Evolutionary conservation across 805 yeast genomes (phyloP), one percentile per base, ranked within the genome.

Genomic region (Ogataea paradorogensis): DNA sequence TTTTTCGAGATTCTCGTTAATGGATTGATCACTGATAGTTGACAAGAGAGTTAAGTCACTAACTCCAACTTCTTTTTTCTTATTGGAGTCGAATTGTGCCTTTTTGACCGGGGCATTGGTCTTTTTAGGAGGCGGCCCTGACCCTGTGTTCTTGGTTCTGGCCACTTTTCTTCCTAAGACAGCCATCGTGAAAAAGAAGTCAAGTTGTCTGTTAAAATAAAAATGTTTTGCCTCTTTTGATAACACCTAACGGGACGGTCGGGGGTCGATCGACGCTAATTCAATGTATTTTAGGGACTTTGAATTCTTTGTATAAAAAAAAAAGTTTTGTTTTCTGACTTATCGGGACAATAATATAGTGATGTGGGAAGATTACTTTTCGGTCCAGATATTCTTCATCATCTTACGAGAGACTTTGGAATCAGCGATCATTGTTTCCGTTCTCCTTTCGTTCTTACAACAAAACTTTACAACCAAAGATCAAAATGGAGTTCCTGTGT

Each of bases 1-100:
- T 59, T 88, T 87, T 57, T 87, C 78, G 50, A 93, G 69, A 63
- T 93, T 93, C 14, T 90, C 95, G 58, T 89, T 88, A 68, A 93
- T 93, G 29, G 95, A 74, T 43, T 88, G 95, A 61, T 93, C 97
- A 31, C 93, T 74, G 55, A 93, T 91, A 45, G 83, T 84, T 20
- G 95, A 82, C 46, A 93, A 71, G 38, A 93, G 67, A 1, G 99
- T 93, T 56, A 93, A 71, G 64, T 93, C 99, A 30, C 95, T 83
- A 7, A 93, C 97, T 38, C 99, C 99, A n/a, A 93, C 98, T 64
- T 93, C 98, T 62, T 89, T 87, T 73, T 87, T 87, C 67, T 89
- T 89, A 38, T 80, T 69, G 24, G 83, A 65, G 53, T 93, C 98
- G 60, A 89, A 93, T 35, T 88, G 84, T 10, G 97, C 97, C 69